Conservation (phyloP, 441 rosid species). For the Croton setiger region DNA sequence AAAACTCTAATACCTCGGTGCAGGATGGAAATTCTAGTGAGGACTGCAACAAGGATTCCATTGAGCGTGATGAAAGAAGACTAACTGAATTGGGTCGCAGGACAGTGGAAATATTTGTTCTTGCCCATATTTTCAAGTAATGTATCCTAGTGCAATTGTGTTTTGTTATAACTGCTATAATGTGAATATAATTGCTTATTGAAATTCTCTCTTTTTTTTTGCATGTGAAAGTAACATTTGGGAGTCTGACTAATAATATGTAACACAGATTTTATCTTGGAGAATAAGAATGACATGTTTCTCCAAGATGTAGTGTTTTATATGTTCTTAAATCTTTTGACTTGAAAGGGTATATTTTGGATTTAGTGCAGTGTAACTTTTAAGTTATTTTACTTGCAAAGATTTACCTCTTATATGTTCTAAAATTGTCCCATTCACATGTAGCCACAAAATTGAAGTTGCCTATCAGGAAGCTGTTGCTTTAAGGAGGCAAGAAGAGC, state of each 20-base stretch:
- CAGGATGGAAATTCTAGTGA: conserved; percentile 86
- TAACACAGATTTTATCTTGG: not conserved
- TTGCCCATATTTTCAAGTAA: conserved; percentile 91
- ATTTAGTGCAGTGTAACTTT: not conserved
- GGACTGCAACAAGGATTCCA: conserved; percentile 72
- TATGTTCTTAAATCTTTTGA: not conserved
- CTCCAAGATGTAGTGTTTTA: not conserved
- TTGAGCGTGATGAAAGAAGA: conserved; percentile 85
- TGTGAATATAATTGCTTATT: not conserved
- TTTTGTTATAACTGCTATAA: not conserved
- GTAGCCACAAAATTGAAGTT: conserved; percentile 82
- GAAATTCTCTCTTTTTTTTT: not conserved
- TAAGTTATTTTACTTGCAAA: not conserved
- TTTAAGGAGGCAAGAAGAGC: conserved; percentile 87
- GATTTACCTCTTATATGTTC: not conserved
- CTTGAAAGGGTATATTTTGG: not conserved
- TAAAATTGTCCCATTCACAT: conserved; percentile 19
- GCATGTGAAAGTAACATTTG: not conserved
- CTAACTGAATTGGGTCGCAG: conserved; percentile 91
- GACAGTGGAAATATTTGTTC: conserved; percentile 87
- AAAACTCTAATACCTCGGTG: conserved; percentile 18
- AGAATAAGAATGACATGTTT: not conserved
- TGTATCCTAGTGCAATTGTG: conserved; percentile 4
- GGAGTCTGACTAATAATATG: not conserved
- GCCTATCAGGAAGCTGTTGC: conserved; percentile 97